Conservation (phyloP, 306 rosid species). For the Purshia tridentata region DNA sequence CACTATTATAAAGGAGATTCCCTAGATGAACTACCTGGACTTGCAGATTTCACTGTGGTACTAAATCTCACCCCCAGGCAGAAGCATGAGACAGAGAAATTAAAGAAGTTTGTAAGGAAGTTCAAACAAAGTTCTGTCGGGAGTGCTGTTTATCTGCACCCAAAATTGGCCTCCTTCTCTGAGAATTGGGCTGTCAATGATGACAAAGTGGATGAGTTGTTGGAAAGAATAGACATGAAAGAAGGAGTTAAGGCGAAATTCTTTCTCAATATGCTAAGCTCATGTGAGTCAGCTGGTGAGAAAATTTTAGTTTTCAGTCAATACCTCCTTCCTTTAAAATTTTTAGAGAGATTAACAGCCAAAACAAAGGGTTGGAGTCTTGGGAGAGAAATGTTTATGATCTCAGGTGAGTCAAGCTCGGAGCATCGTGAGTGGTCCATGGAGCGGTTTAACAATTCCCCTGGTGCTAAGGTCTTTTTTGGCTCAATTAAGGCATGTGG, state of each 20-base stretch:
- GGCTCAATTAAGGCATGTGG: constrained; percentile 99
- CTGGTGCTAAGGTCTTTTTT: constrained; percentile 76
- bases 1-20: constrained; percentile 95
- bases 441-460: constrained; percentile 76
- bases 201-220: constrained; percentile 51
- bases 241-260: constrained; percentile 88
- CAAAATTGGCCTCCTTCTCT: constrained; percentile 50
- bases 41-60: constrained; percentile 71
- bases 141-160: constrained; percentile 82
- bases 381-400: constrained; percentile 75
- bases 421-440: constrained; percentile 74
- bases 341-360: constrained; percentile 67
- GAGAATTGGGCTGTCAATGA: constrained; percentile 34
- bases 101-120: constrained; percentile 50
- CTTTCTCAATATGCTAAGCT: constrained; percentile 55
- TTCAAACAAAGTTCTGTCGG: constrained; percentile 74
- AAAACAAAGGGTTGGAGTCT: constrained; percentile 66
- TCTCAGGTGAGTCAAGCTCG: constrained; percentile 74
- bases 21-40: constrained; percentile 97
- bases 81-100: constrained; percentile 49
- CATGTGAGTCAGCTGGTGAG: constrained; percentile 72
- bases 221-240: constrained; percentile 47
- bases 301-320: constrained; percentile 91
- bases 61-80: constrained; percentile 63
- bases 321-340: constrained; percentile 79